A percentile compares a stretch with the other conserved stretches of the same genome.
phyloP scores from a whole-genome alignment of 75 land plant genomes.

The Pseudotsuga menziesii region DNA sequence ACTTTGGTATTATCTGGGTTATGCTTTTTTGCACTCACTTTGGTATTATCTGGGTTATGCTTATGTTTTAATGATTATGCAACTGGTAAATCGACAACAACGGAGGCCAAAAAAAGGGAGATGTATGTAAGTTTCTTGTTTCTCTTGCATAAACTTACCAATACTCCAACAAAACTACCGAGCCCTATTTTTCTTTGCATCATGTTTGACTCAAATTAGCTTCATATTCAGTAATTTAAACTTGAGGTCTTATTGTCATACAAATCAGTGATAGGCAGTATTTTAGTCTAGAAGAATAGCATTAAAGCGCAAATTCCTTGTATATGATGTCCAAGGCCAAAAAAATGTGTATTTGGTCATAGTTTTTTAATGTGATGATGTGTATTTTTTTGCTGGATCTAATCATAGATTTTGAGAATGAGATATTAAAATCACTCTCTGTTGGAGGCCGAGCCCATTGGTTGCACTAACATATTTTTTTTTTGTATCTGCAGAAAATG shows the following conservation, averaged over 20 bases:
- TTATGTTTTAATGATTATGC: too few relatives aligned
- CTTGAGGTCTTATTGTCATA: background rate
- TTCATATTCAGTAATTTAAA: background rate
- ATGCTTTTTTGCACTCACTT: too few relatives aligned
- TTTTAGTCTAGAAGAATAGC: background rate
- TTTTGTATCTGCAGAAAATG: slow-evolving; percentile 66
- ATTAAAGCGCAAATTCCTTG: background rate
- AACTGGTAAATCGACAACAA: too few relatives aligned
- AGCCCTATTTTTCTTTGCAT: too few relatives aligned
- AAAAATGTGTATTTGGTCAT: background rate
- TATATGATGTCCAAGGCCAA: background rate
- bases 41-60: too few relatives aligned
- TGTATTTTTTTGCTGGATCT: background rate
- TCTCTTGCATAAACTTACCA: background rate
- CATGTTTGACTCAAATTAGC: background rate
- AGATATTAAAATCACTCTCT: background rate
- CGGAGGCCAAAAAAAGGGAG: too few relatives aligned
- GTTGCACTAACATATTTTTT: slow-evolving; percentile 1
- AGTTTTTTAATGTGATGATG: background rate
- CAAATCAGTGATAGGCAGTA: background rate
- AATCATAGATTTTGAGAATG: background rate
- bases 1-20: too few relatives aligned
- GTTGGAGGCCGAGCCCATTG: background rate
- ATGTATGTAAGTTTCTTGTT: too few relatives aligned
- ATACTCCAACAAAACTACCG: background rate